phyloP scores from a whole-genome alignment of 495 filamentous ascomycete genomes.

The Penicillium maclennaniae region DNA sequence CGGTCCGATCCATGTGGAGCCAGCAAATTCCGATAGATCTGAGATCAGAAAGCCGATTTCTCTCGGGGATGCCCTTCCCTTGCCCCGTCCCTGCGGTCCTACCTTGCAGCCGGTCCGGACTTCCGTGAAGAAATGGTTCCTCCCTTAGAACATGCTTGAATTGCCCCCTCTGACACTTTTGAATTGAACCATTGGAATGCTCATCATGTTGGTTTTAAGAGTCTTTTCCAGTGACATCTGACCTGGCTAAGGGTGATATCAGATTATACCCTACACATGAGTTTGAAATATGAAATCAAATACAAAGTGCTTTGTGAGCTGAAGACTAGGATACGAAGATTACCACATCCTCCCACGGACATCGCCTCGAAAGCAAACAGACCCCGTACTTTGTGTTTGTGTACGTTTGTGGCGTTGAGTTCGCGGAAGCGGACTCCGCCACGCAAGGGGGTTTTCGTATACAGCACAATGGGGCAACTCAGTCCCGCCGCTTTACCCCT shows the following conservation, averaged over 20 bases:
- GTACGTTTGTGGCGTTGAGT: neutral
- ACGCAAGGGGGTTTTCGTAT: neutral
- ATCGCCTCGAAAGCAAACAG: neutral
- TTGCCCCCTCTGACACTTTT: slow-evolving; percentile 7
- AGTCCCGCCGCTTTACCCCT: neutral
- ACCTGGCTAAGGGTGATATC: neutral
- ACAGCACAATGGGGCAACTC: neutral
- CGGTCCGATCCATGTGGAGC: neutral
- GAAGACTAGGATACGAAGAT: neutral
- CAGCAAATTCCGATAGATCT: slow-evolving; percentile 18
- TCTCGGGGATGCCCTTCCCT: slow-evolving; percentile 6
- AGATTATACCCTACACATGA: neutral
- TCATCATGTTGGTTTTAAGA: neutral
- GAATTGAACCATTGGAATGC: neutral
- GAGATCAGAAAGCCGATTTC: slow-evolving; percentile 10
- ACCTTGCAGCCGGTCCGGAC: slow-evolving; percentile 14
- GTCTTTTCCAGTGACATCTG: neutral
- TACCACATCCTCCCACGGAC: neutral
- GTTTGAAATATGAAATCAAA: neutral
- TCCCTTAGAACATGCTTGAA: neutral
- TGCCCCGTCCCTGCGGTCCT: slow-evolving; percentile 3
- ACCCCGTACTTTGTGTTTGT: neutral
- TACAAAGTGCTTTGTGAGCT: no score
- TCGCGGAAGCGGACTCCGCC: neutral
- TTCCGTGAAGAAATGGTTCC: neutral